phyloP scores from a whole-genome alignment of 1,284 basidiomycete species.

The Leccinum subspadiceum region DNA sequence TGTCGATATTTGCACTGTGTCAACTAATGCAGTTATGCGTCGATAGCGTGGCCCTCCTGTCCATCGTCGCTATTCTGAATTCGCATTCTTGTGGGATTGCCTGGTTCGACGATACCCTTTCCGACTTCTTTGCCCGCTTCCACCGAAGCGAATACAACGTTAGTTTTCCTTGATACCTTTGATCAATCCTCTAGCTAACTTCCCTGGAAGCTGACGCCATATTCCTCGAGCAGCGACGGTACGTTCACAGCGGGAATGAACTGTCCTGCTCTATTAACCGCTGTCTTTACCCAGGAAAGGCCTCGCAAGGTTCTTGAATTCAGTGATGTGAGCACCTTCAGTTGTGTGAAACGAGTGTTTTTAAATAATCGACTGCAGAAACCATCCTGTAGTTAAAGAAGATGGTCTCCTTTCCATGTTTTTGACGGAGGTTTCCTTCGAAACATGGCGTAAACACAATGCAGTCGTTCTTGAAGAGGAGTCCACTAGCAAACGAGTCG shows the following conservation, averaged over 20 bases:
- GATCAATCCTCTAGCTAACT: conserved; percentile 6
- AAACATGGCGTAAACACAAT: conserved; percentile 80
- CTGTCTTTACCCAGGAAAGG: conserved; percentile 56
- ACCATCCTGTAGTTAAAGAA: conserved; percentile 86
- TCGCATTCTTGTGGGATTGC: conserved; percentile 84
- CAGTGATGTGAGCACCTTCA: conserved; percentile 57
- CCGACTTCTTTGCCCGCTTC: conserved; percentile 83
- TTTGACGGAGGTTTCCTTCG: conserved; percentile 78
- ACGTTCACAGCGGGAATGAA: conserved; percentile 7
- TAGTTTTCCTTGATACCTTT: conserved; percentile 34
- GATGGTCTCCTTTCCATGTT: conserved; percentile 84
- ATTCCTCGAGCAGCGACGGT: conserved; percentile 88
- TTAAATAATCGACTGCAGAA: conserved; percentile 43
- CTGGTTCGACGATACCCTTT: conserved; percentile 83
- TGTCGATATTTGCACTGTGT: conserved; percentile 1
- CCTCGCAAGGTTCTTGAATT: conserved; percentile 78
- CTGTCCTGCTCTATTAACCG: background rate
- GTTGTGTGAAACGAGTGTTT: background rate
- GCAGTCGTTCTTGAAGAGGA: conserved; percentile 82
- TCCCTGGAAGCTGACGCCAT: conserved; percentile 67
- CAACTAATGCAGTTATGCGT: conserved; percentile 11
- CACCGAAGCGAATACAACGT: conserved; percentile 90
- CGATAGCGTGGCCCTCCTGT: conserved; percentile 62
- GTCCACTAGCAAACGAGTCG: conserved; percentile 75
- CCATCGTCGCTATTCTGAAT: conserved; percentile 83